phyloP scores from a whole-genome alignment of 495 filamentous ascomycete genomes.

The Penicillium pulvis region DNA sequence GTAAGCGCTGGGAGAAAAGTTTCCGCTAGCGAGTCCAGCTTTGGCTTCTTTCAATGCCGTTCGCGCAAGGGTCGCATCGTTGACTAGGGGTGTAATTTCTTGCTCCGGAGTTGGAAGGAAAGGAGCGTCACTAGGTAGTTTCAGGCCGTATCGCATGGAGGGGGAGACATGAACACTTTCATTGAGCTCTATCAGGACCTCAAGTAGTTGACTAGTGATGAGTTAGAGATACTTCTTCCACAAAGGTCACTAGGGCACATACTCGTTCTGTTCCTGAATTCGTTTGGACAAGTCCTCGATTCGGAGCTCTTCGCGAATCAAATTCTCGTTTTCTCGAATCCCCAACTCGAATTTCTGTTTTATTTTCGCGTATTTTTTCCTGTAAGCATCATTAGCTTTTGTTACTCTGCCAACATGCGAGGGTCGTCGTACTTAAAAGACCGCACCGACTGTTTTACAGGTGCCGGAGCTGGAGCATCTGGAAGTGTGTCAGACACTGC shows the following conservation, averaged over 20 bases:
- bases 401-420: constrained; percentile 5
- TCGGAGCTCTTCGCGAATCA: constrained; percentile 77
- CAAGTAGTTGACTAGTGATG: constrained; percentile 66
- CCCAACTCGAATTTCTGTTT: constrained; percentile 79
- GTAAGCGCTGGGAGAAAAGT: constrained; percentile 41
- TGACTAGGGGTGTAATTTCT: constrained; percentile 38
- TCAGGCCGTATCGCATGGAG: constrained; percentile 66
- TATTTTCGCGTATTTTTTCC: constrained; percentile 96
- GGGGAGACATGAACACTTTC: constrained; percentile 72
- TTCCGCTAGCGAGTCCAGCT: constrained; percentile 40
- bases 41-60: constrained; percentile 49
- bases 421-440: constrained; percentile 44
- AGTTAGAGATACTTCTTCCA: constrained; percentile 18
- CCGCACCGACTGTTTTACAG: constrained; percentile 41
- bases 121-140: constrained; percentile 44
- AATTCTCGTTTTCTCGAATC: constrained; percentile 75
- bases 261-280: constrained; percentile 88
- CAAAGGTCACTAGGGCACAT: constrained; percentile 19
- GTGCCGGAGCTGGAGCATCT: constrained; percentile 33
- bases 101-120: constrained; percentile 41
- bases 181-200: constrained; percentile 86
- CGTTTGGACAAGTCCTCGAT: constrained; percentile 74
- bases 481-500: constrained; percentile 32
- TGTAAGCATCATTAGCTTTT: constrained; percentile 47
- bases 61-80: constrained; percentile 40